A percentile compares a stretch with the other conserved stretches of the same genome.
Conservation (phyloP, 345 rosid species). For the Gossypium rotundifolium region DNA sequence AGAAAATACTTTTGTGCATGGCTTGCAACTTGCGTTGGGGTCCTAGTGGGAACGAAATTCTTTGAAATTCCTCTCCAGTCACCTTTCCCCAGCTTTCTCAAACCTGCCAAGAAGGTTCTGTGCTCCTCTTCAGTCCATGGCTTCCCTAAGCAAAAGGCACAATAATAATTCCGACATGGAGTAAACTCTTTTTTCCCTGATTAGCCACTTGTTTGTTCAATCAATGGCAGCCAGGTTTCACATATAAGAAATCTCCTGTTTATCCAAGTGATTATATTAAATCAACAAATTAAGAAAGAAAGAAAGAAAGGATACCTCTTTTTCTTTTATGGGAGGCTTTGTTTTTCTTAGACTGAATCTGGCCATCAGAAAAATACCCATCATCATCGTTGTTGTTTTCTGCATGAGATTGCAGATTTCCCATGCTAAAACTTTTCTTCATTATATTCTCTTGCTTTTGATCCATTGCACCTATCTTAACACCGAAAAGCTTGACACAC, state of each 20-base stretch:
- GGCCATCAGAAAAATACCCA: conserved; percentile 51
- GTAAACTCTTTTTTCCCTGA: no score
- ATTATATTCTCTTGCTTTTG: conserved; percentile 22
- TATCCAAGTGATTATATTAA: no score
- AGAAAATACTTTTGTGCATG: background rate
- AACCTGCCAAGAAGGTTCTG: background rate
- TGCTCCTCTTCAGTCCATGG: background rate
- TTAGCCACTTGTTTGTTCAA: no score
- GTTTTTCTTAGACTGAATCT: background rate
- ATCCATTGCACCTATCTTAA: background rate
- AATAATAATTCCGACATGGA: background rate
- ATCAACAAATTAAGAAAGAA: no score
- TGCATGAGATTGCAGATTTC: conserved; percentile 23
- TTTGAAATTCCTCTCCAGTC: background rate
- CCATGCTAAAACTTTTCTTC: conserved; percentile 43
- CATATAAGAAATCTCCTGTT: no score
- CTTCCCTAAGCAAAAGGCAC: background rate
- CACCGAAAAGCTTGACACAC: conserved; percentile 28
- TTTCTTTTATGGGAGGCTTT: conserved; percentile 21
- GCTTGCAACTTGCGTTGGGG: background rate
- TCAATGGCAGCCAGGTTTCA: no score
- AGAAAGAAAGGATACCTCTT: conserved; percentile 25
- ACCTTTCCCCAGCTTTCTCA: background rate
- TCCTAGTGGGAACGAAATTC: background rate
- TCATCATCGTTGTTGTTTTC: conserved; percentile 13